Conservation (phyloP, 2,329 filamentous ascomycete species). For the Gliomastix tumulicola region DNA sequence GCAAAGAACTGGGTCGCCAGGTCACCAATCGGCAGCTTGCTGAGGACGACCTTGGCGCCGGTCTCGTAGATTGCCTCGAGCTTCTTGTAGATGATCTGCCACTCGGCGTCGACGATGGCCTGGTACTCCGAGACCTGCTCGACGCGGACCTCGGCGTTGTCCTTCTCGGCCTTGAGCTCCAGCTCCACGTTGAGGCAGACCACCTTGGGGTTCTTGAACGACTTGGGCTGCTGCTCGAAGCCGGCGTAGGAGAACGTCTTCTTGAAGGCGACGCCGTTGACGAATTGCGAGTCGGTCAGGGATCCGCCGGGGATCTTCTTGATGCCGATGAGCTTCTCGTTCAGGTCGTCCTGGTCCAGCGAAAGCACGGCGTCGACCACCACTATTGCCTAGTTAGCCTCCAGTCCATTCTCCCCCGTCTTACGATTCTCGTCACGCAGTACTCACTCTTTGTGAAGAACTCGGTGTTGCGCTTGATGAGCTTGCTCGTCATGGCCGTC, state of each 20-base stretch:
- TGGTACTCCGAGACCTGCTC: conserved; percentile 99
- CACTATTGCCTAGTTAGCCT: conserved; percentile 67
- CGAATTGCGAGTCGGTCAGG: conserved; percentile 90
- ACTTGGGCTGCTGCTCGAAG: conserved; percentile 98
- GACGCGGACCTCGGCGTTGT: conserved; percentile 96
- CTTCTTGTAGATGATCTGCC: conserved; percentile 99
- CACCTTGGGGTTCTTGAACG: conserved; percentile 89
- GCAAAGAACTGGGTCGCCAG: conserved; percentile 97
- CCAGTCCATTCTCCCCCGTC: too few species aligned
- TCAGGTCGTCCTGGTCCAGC: conserved; percentile 92
- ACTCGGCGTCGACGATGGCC: conserved; percentile 97
- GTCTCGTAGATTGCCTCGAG: conserved; percentile 91
- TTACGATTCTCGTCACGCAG: not conserved
- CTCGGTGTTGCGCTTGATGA: conserved; percentile 92
- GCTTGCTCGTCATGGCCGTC: conserved; percentile 98
- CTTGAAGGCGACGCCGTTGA: conserved; percentile 98
- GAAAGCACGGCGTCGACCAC: conserved; percentile 95
- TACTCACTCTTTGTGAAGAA: conserved; percentile 94
- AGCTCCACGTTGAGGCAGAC: conserved; percentile 97
- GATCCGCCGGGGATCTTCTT: conserved; percentile 98
- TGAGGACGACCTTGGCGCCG: conserved; percentile 93
- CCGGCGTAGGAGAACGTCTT: conserved; percentile 99
- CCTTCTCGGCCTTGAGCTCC: conserved; percentile 97
- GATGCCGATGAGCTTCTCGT: conserved; percentile 95
- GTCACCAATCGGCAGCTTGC: conserved; percentile 95